Evolutionary conservation across 2,329 filamentous ascomycete genomes (phyloP).

Genomic region (Fusarium napiforme): DNA sequence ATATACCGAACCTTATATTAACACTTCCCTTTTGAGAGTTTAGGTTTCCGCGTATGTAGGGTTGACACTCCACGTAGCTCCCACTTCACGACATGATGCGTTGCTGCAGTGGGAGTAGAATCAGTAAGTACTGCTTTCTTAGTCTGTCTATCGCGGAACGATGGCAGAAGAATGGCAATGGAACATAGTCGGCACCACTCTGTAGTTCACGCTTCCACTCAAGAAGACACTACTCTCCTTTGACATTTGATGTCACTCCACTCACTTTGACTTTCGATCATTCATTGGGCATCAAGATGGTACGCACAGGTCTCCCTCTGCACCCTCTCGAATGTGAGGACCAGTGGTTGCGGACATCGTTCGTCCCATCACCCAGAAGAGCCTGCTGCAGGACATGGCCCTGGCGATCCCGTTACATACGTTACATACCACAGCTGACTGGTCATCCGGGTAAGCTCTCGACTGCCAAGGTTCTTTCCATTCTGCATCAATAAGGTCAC

Average conservation of each 20-base stretch:
- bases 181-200: neutral
- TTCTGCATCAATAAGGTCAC: no score
- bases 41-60: neutral
- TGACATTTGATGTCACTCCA: neutral
- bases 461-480: neutral
- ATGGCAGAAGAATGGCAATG: neutral
- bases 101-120: no score
- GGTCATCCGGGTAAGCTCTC: neutral
- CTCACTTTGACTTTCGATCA: no score
- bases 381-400: neutral
- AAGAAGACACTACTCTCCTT: neutral
- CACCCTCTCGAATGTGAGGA: neutral
- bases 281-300: neutral
- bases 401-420: neutral
- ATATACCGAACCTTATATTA: neutral
- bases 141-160: neutral
- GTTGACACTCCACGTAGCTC: neutral
- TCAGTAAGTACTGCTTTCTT: neutral
- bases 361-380: neutral
- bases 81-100: neutral
- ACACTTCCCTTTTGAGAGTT: neutral
- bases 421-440: neutral
- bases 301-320: neutral
- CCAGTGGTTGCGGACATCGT: no score
- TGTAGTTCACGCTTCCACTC: fast-evolving